Conservation (phyloP, 768 basidiomycete genomes). For the Xerocomus brunneocitrinus region DNA sequence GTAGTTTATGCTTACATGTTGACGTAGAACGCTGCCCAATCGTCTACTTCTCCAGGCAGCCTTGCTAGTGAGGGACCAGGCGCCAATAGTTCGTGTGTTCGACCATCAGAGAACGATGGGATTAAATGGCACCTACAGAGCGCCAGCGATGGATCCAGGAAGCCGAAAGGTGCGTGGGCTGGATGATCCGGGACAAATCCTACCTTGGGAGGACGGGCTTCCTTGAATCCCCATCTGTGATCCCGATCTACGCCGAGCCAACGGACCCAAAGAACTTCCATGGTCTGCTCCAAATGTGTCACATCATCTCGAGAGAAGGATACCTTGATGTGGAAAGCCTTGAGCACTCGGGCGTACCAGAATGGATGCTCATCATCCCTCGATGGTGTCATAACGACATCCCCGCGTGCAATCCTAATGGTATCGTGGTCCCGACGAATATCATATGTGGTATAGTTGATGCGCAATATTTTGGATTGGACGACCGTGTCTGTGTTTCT, state of each 20-base stretch:
- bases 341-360: constrained; percentile 21
- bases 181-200: constrained; percentile 4
- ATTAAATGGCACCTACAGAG: not conserved
- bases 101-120: not conserved
- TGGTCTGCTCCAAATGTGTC: not conserved
- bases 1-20: not conserved
- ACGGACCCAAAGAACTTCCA: constrained; percentile 24
- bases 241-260: constrained; percentile 16
- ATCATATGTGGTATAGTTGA: constrained; percentile 20
- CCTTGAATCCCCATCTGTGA: constrained; percentile 5
- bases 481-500: not conserved
- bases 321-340: constrained; percentile 11
- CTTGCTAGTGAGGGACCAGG: not conserved
- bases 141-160: constrained; percentile 1
- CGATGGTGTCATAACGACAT: constrained; percentile 7
- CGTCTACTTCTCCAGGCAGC: not conserved
- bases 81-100: not conserved
- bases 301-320: not conserved
- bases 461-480: not conserved
- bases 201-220: constrained; percentile 12
- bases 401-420: not conserved
- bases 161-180: not conserved
- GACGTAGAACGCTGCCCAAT: not conserved
- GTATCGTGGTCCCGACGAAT: constrained; percentile 8
- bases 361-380: constrained; percentile 13